Evolutionary conservation across 257 asterid genomes (phyloP), one percentile per base, ranked within the genome.

Genomic region (Ilex asprella): DNA sequence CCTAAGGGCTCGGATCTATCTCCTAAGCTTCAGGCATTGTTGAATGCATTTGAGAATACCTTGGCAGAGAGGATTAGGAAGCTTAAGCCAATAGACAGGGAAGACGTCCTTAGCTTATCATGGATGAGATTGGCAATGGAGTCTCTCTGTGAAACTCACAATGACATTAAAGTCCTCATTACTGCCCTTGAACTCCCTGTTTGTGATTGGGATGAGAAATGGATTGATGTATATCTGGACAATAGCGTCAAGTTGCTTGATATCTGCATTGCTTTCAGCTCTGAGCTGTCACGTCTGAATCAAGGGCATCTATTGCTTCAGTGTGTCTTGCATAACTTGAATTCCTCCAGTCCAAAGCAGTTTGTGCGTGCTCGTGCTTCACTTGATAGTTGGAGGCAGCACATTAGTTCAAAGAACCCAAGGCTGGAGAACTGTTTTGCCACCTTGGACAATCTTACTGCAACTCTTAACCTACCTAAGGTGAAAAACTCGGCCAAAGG

Each of bases 401-500:
- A 82, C 64, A 71, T 76, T 58, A 68, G 71, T 31, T 76, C 83
- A 14, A 86, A 82, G 78, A 91, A 91, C 63, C 85, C 81, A 1
- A 76, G 83, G 62, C 65, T 91, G 46, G 84, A 81, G 49, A 84
- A 83, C 62, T 87, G 94, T 81, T 83, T 80, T 67, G 39, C 63
- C 58, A 76, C 73, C 70, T 69, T 91, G 82, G 91, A 81, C 70
- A 69, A 66, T 54, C 88, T 91, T 43, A 76, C 79, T 8, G 78
- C 71, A 65, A 82, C 83, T 30, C 78, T 87, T 32, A 74, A 86
- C 80, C 81, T 81, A 11, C 98, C 98, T 41, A 88, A 85, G 76
- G 82, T 88, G 10, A 91, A 87, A 81, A 87, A 85, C 73, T 86
- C 98, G 5, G 76, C 86, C 0, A 87, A 87, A 70, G 98, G 98